phyloP scores from a whole-genome alignment of 2,329 filamentous ascomycete genomes.

The Botrytis aclada region DNA sequence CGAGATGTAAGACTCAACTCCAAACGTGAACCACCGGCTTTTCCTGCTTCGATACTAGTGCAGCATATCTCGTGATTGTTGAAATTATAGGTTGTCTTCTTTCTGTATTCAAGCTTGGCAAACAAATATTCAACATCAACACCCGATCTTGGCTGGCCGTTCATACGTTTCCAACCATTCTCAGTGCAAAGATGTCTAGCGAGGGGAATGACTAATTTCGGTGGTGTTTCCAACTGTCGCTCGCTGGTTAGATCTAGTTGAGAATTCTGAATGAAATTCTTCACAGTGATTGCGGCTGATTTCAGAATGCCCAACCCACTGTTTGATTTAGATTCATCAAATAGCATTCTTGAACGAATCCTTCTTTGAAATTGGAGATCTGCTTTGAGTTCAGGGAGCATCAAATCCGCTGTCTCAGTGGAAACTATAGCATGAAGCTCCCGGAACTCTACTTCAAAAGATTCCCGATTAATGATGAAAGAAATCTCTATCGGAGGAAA shows the following conservation, averaged over 20 bases:
- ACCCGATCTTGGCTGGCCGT: background rate
- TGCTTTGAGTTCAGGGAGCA: constrained; percentile 35
- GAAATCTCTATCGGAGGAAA: constrained; percentile 36
- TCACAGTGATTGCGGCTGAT: constrained; percentile 20
- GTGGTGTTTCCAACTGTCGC: constrained; percentile 29
- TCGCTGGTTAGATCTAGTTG: constrained; percentile 23
- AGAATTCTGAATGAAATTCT: constrained; percentile 28
- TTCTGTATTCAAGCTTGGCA: constrained; percentile 33
- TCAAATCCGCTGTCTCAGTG: constrained; percentile 30
- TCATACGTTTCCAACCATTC: background rate
- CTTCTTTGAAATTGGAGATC: constrained; percentile 36
- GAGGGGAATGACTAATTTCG: constrained; percentile 33
- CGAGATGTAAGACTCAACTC: constrained; percentile 31
- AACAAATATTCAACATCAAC: constrained; percentile 37
- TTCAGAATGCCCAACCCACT: background rate
- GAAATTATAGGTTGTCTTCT: constrained; percentile 28
- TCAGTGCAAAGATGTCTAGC: constrained; percentile 27
- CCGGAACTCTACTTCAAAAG: constrained; percentile 23
- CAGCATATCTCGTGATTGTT: constrained; percentile 31
- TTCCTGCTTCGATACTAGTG: constrained; percentile 35
- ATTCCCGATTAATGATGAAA: constrained; percentile 26
- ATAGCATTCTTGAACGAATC: constrained; percentile 25
- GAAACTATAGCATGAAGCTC: constrained; percentile 30
- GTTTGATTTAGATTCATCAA: background rate
- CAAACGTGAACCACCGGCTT: constrained; percentile 33